Conservation (phyloP, 2,329 filamentous ascomycete genomes). For the Claviceps africana region DNA sequence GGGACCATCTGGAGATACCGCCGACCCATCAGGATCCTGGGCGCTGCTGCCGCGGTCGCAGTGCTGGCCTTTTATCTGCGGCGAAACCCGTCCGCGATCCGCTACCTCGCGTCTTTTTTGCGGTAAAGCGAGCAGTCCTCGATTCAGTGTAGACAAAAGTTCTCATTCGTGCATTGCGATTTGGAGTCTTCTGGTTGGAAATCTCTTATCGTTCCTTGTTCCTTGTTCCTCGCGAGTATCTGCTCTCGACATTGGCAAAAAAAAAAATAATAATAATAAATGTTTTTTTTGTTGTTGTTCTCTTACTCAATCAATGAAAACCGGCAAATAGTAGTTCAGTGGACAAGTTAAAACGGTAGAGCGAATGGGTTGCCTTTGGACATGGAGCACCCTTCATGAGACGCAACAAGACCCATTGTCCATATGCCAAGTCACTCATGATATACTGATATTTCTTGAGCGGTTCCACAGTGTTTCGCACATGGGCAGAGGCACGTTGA, state of each 20-base stretch:
- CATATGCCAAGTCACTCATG: neutral
- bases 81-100: conserved; percentile 25
- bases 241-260: neutral
- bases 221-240: neutral
- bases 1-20: conserved; percentile 48
- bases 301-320: no score
- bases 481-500: neutral
- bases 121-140: conserved; percentile 2
- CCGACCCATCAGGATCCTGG: conserved; percentile 45
- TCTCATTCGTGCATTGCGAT: neutral
- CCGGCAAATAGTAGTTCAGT: no score
- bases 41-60: conserved; percentile 52
- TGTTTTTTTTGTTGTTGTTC: no score
- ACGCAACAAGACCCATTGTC: neutral
- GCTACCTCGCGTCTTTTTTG: conserved; percentile 15
- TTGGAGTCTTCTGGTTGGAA: neutral
- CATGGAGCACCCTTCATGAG: neutral
- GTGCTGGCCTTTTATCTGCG: conserved; percentile 54
- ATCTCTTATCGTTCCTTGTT: neutral
- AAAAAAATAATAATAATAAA: no score
- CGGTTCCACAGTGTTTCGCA: neutral
- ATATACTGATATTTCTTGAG: neutral
- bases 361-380: neutral
- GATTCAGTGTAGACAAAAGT: neutral
- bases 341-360: no score